Percentiles rank a stretch among this genome's conserved stretches.
Conservation (phyloP, 257 asterid species). For the Verbena officinalis region DNA sequence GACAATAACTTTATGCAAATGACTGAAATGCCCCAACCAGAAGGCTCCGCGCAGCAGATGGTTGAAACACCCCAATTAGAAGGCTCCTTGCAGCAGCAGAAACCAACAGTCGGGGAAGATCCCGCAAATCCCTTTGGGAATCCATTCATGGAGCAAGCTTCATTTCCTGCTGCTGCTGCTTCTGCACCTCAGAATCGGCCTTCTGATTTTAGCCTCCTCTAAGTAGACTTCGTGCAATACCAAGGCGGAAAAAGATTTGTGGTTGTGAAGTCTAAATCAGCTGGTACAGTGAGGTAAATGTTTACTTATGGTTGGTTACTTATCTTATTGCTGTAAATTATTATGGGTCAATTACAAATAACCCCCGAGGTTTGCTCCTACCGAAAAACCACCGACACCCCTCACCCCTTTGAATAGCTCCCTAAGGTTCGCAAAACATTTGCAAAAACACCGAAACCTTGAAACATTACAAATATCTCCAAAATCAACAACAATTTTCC, state of each 20-base stretch:
- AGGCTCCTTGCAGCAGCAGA: conserved; percentile 14
- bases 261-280: conserved; percentile 7
- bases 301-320: conserved; percentile 6
- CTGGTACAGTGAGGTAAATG: conserved; percentile 2
- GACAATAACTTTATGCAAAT: conserved; percentile 24
- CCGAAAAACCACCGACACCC: no score
- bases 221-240: conserved; percentile 11
- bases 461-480: no score
- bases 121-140: conserved; percentile 42
- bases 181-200: conserved; percentile 36
- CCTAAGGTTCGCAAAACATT: no score
- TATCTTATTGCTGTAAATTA: background rate
- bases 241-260: background rate
- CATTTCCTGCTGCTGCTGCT: conserved; percentile 34
- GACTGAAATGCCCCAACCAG: conserved; percentile 27
- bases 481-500: no score
- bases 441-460: no score
- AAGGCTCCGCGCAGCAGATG: conserved; percentile 13
- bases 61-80: conserved; percentile 29
- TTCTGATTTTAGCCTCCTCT: conserved; percentile 38
- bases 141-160: conserved; percentile 51
- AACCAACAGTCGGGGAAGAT: conserved; percentile 16
- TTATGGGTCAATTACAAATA: no score
- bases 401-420: no score
- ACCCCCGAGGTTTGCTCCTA: no score